Evolutionary conservation across 169 alveolate species (phyloP), one percentile per base, ranked within the genome.

Genomic region (Plasmodium ovale): DNA sequence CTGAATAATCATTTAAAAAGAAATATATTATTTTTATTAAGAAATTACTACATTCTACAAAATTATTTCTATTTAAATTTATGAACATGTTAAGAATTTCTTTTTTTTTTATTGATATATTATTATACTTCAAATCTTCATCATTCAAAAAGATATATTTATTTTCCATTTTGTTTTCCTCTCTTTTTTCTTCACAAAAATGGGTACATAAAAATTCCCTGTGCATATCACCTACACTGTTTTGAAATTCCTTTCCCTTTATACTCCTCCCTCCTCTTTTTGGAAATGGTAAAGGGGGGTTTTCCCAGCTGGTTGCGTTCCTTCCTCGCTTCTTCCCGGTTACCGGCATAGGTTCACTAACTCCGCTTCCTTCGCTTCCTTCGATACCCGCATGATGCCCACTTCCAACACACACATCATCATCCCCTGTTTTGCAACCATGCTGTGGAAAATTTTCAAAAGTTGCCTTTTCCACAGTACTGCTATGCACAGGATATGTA

Each of bases 1-100:
- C 89, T 23, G 37, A 19, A 19, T 49, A 79, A 47, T 65, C 65
- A 56, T 79, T 79, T 31, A 79, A 27, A 56, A 65, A 69, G 23
- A 79, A 65, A 29, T 51, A 79, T 14, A 67, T 35, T 1, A 79
- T 21, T 37, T 51, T 33, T 56, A 23, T 16, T 2, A 79, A 25
- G 42, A 65, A 65, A 39, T 65, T 35, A 33, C 71, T 31, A 49
- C 89, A 49, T 44, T 79, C 72, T 21, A 42, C 39, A 9, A 79
- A 51, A 44, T 65, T 65, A 33, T 65, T 56, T 16, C 51, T 79
- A 49, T 47, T 65, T 0, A 79, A 56, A 6, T 12, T 16, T 12
- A 79, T 25, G 21, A 79, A 49, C 16, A 51, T 33, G 16, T 49
- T 39, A 16, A 79, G 53, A 5, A 79, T 42, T 19, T 79, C 89